A percentile compares a stretch with the other conserved stretches of the same genome.
Evolutionary conservation across 305 asterid genomes (phyloP).

Genomic region (Andrographis paniculata): DNA sequence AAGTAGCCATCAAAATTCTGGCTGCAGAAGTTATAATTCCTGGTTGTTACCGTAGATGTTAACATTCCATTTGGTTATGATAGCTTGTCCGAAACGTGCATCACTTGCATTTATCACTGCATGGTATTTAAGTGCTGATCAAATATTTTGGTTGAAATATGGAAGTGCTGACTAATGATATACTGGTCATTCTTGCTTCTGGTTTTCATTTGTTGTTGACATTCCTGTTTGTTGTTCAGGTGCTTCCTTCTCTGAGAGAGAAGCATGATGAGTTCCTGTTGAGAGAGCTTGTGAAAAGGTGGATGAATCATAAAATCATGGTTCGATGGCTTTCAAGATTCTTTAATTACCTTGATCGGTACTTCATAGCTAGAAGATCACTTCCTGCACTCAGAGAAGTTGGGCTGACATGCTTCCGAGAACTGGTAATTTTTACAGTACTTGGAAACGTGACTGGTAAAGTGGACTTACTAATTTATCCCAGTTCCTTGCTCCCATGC

Average conservation of each 20-base stretch:
- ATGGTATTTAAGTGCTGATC: no score
- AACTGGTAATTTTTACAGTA: constrained; percentile 35
- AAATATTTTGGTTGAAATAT: no score
- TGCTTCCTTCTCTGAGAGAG: constrained; percentile 48
- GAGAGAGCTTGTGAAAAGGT: constrained; percentile 46
- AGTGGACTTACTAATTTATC: no score
- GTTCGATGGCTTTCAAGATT: constrained; percentile 49
- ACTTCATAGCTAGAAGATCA: constrained; percentile 48
- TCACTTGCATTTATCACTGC: no score
- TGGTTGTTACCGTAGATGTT: no score
- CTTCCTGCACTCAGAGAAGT: constrained; percentile 46
- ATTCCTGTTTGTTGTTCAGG: constrained; percentile 28
- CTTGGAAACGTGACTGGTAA: no score
- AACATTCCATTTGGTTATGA: no score
- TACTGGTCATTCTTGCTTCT: background rate
- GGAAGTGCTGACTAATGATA: no score
- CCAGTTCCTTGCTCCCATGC: background rate
- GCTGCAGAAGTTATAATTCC: no score
- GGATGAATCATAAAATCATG: constrained; percentile 54
- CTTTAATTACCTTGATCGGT: constrained; percentile 48
- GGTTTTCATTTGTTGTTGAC: constrained; percentile 3
- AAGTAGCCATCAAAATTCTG: no score
- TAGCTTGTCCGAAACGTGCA: no score
- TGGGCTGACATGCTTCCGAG: constrained; percentile 45
- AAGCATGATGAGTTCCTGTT: constrained; percentile 49